Percentiles rank a stretch among this genome's conserved stretches.
phyloP scores from a whole-genome alignment of 257 asterid species.

The Nicotiana knightiana region DNA sequence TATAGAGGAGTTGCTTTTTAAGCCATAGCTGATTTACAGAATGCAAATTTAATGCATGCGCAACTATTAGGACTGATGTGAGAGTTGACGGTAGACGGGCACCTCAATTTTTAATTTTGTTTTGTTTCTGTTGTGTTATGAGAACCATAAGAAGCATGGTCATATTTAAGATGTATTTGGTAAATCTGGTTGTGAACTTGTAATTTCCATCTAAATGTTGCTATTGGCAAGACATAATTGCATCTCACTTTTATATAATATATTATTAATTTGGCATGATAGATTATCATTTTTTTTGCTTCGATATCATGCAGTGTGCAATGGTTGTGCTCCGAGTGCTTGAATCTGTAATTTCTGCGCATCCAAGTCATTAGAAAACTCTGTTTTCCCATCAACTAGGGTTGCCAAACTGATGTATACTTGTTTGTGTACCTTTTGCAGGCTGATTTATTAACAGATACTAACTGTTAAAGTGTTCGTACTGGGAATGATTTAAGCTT shows the following conservation, averaged over 20 bases:
- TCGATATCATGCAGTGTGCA: background rate
- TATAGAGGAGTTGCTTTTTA: background rate
- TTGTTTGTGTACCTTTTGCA: background rate
- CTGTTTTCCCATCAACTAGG: background rate
- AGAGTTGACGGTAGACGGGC: background rate
- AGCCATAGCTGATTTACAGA: background rate
- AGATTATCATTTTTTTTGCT: background rate
- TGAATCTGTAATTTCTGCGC: background rate
- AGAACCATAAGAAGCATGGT: no score
- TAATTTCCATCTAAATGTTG: background rate
- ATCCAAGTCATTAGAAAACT: background rate
- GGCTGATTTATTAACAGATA: background rate
- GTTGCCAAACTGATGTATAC: background rate
- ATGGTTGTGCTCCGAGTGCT: background rate
- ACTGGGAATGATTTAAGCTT: conserved; percentile 10
- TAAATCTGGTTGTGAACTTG: background rate
- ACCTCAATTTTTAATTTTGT: background rate
- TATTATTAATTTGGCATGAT: background rate
- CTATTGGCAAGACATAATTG: background rate
- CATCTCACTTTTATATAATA: background rate
- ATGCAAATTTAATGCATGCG: background rate
- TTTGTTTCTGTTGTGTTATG: background rate
- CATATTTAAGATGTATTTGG: background rate
- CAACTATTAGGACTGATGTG: background rate
- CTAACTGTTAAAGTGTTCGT: background rate